Base-by-base conservation (phyloP, 225 moss, liverwort and hornwort genomes). In the Polytrichum formosum region DNA sequence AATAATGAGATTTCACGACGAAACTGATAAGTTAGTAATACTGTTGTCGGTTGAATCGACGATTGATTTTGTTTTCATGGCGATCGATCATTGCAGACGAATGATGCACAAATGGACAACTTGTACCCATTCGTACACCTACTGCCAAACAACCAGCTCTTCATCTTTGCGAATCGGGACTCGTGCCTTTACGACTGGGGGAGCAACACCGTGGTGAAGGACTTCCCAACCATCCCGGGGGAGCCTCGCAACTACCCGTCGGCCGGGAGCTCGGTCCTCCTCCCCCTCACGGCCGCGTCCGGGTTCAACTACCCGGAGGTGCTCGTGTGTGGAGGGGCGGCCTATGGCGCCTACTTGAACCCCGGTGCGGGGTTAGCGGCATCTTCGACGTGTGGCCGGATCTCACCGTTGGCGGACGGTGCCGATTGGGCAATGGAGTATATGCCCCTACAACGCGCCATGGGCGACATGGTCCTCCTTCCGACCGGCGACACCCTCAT, bases 181-280 rank as follows among this genome's bases (percentile, higher is more conserved):
- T 83, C 87, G 1, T 55, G 59, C 28, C 76, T 87, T 7, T 87
- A 76, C 72, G 76, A 87, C 69, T 87, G 81, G 78, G 0, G 17
- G 5, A 5, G 61, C 72, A 87, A 87, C 74, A 76, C 73, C 9
- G 80, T 69, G 28, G 78, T 78, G 26, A 76, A 68, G 6, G 60
- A 74, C 26, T 83, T 74, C 69, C 81, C 87, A 0, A 61, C 68
- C 63, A 83, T 87, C 63, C 83, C 83, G 0, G 87, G 87, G 1
- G 87, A 83, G 66, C 87, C 87, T 4, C 71, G 87, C 0, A 87
- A 87, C 60, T 87, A 87, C 74, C 87, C 87, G 8, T 83, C 83
- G 18, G 87, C 83, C 0, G 87, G 87, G 17, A 83, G 87, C 81
- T 83, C 87, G 4, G 87, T 83, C 35, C 28, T 87, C 28, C 69